These are phyloP conservation scores for Gymnopilus junonius DNA, from an alignment of 768 basidiomycete genomes.

Conservation along the genomic window DNA sequence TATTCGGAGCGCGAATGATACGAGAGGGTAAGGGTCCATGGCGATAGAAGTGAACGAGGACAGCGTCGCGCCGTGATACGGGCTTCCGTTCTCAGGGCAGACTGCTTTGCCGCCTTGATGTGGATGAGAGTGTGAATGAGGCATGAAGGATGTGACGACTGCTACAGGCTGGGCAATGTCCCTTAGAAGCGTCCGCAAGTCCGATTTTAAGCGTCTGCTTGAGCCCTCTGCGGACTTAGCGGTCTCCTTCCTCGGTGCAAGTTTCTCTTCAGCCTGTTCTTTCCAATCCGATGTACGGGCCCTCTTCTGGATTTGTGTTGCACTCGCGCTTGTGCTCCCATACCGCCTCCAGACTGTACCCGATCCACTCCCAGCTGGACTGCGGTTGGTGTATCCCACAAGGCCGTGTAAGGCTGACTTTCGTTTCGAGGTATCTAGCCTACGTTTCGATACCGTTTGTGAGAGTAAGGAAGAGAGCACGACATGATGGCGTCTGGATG, in stretches of 20 bases:
- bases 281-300: not conserved
- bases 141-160: constrained; percentile 76
- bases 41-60: constrained; percentile 94
- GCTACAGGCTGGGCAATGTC: constrained; percentile 86
- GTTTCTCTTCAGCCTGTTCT: not conserved
- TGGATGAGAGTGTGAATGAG: constrained; percentile 13
- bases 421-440: not conserved
- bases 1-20: constrained; percentile 88
- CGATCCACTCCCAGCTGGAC: no score
- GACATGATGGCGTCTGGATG: not conserved
- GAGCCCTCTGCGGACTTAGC: not conserved
- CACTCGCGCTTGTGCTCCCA: not conserved
- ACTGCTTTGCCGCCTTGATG: not conserved
- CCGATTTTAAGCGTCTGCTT: constrained; percentile 16
- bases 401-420: not conserved
- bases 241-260: not conserved
- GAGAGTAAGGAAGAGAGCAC: not conserved
- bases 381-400: no score
- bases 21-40: constrained; percentile 84
- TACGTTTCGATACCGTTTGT: not conserved
- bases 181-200: constrained; percentile 66
- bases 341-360: not conserved
- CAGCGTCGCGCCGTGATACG: constrained; percentile 88
- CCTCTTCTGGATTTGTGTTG: not conserved
- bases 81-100: not conserved